Evolutionary conservation across 306 rosid genomes (phyloP).

Genomic region (Dalbergia cochinchinensis): DNA sequence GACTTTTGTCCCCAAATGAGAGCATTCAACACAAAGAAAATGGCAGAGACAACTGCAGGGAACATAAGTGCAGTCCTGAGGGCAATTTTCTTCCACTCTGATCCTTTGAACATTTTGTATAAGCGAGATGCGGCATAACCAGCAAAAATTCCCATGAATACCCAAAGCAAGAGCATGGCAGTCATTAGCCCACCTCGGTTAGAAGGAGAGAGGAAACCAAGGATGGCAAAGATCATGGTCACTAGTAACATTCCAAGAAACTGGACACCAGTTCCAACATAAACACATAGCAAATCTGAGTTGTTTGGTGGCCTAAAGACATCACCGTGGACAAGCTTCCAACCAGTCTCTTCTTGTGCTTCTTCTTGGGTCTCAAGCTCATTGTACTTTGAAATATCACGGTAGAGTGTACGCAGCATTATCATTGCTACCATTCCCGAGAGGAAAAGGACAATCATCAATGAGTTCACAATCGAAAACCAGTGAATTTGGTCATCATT

Average conservation of each 20-base stretch:
- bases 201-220: slow-evolving; percentile 97
- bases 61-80: slow-evolving; percentile 84
- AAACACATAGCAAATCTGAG: slow-evolving; percentile 83
- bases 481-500: slow-evolving; percentile 96
- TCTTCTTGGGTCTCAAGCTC: slow-evolving; percentile 98
- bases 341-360: slow-evolving; percentile 99
- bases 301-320: slow-evolving; percentile 94
- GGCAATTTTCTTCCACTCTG: slow-evolving; percentile 94
- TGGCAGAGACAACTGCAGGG: slow-evolving; percentile 76
- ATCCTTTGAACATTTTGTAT: slow-evolving; percentile 90
- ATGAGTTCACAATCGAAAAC: slow-evolving; percentile 94
- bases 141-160: slow-evolving; percentile 96
- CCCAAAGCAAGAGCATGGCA: slow-evolving; percentile 95
- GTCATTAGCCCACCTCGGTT: slow-evolving; percentile 99
- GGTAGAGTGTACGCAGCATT: slow-evolving; percentile 94
- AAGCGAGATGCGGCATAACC: slow-evolving; percentile 85
- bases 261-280: slow-evolving; percentile 98
- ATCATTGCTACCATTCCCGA: slow-evolving; percentile 99
- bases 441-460: slow-evolving; percentile 98
- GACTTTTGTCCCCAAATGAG: slow-evolving; percentile 97
- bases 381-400: slow-evolving; percentile 96
- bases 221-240: slow-evolving; percentile 91
- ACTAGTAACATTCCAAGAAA: slow-evolving; percentile 91
- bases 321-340: slow-evolving; percentile 99
- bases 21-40: slow-evolving; percentile 82